Percentiles rank a stretch among this genome's conserved stretches.
Evolutionary conservation across 306 rosid species (phyloP).

Genomic region (Gastrolobium bilobum): DNA sequence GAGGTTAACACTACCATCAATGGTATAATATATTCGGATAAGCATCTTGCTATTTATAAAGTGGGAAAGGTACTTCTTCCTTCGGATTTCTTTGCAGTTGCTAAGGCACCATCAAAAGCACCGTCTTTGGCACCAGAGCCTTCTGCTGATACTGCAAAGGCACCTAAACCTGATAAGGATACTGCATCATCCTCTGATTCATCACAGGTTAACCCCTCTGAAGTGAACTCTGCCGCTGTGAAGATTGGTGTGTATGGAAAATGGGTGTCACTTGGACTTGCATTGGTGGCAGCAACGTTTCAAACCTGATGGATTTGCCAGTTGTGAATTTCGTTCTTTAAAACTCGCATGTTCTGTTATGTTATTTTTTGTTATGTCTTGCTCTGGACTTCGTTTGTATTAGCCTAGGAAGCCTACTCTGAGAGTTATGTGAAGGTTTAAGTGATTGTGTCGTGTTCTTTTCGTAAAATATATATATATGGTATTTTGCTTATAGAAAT

Average conservation of each 20-base stretch:
- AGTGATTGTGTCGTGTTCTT: background rate
- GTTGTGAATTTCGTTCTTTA: background rate
- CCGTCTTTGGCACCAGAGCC: constrained; percentile 52
- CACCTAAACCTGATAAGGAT: constrained; percentile 58
- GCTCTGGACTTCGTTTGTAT: background rate
- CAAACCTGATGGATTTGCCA: constrained; percentile 16
- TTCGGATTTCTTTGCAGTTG: constrained; percentile 53
- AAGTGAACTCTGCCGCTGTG: constrained; percentile 20
- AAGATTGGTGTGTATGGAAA: constrained; percentile 35
- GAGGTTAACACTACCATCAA: constrained; percentile 69
- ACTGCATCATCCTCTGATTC: constrained; percentile 38
- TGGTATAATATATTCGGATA: constrained; percentile 68
- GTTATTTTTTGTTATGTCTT: background rate
- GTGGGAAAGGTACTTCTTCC: constrained; percentile 72
- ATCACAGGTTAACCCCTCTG: constrained; percentile 36
- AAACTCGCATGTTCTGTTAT: background rate
- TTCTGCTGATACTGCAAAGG: constrained; percentile 30
- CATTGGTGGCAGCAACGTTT: constrained; percentile 12
- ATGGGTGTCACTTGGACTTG: constrained; percentile 44
- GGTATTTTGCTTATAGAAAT: too few species aligned
- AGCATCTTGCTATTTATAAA: constrained; percentile 72
- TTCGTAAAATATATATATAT: too few species aligned
- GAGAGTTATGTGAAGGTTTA: constrained; percentile 3
- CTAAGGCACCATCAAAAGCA: constrained; percentile 55
- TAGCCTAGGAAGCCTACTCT: background rate